A percentile compares a stretch with the other conserved stretches of the same genome.
These are phyloP conservation scores for Epichloe glyceriae DNA, from an alignment of 2,329 filamentous ascomycete species.

Conservation along the genomic window DNA sequence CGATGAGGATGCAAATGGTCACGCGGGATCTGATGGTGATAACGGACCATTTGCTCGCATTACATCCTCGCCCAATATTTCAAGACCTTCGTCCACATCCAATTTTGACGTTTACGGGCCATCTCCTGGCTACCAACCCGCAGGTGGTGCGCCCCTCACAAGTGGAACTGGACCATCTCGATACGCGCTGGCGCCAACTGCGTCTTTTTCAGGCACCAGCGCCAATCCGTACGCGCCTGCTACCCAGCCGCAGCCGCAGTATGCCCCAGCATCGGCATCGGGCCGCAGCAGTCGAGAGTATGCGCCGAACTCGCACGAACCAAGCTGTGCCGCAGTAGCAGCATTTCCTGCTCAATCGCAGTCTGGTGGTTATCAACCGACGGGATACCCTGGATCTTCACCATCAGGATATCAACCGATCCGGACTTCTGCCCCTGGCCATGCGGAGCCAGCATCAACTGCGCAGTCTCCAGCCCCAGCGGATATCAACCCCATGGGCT, in stretches of 20 bases:
- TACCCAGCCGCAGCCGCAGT: conserved; percentile 22
- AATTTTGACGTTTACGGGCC: conserved; percentile 62
- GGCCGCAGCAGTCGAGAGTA: neutral
- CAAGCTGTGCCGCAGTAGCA: conserved; percentile 12
- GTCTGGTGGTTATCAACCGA: conserved; percentile 11
- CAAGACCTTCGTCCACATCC: conserved; percentile 56
- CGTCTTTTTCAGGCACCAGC: conserved; percentile 7
- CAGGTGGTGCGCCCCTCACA: conserved; percentile 20
- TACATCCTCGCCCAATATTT: conserved; percentile 60
- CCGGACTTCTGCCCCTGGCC: neutral
- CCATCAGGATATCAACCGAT: conserved; percentile 15
- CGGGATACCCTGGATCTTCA: conserved; percentile 5
- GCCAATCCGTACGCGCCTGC: conserved; percentile 22
- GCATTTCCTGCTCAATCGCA: conserved; percentile 6
- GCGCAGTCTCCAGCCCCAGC: conserved; percentile 4
- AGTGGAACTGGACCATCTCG: conserved; percentile 25
- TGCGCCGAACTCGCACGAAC: conserved; percentile 24
- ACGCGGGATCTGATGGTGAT: conserved; percentile 46
- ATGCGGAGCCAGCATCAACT: neutral
- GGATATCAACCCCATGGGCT: conserved; percentile 19
- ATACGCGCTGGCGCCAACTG: conserved; percentile 18
- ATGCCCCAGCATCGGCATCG: neutral
- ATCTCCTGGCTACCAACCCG: conserved; percentile 18
- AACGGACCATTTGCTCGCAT: conserved; percentile 74
- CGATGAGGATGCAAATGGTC: conserved; percentile 75